These are phyloP conservation scores for Venustampulla echinocandica DNA, from an alignment of 495 filamentous ascomycete genomes.

Conservation along the genomic window DNA sequence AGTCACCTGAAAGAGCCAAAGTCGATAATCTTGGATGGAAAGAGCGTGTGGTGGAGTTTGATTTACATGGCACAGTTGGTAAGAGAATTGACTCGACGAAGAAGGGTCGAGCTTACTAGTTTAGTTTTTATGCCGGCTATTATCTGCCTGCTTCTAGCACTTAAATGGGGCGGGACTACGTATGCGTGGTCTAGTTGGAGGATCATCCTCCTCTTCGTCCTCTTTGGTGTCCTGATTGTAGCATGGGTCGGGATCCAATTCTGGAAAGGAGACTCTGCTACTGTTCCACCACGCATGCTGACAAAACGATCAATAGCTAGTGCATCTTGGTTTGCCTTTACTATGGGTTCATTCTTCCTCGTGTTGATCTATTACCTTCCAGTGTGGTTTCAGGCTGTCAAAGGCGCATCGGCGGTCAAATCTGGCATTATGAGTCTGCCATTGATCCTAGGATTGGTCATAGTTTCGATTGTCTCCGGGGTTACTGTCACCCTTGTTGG, in stretches of 20 bases:
- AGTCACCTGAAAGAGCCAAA: slow-evolving; percentile 29
- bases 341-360: slow-evolving; percentile 56
- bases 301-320: slow-evolving; percentile 55
- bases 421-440: slow-evolving; percentile 73
- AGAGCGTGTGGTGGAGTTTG: slow-evolving; percentile 35
- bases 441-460: slow-evolving; percentile 56
- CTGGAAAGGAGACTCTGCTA: slow-evolving; percentile 57
- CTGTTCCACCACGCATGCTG: slow-evolving; percentile 60
- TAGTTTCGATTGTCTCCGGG: slow-evolving; percentile 53
- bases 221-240: slow-evolving; percentile 54
- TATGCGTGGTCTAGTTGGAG: slow-evolving; percentile 58
- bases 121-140: slow-evolving; percentile 61
- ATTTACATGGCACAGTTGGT: slow-evolving; percentile 62
- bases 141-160: slow-evolving; percentile 63
- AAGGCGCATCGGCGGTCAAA: slow-evolving; percentile 50
- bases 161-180: slow-evolving; percentile 74
- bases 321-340: slow-evolving; percentile 43
- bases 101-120: too few relatives aligned
- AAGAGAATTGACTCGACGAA: too few relatives aligned
- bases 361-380: slow-evolving; percentile 62
- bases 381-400: slow-evolving; percentile 83
- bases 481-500: slow-evolving; percentile 18
- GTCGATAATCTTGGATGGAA: slow-evolving; percentile 10
- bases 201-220: slow-evolving; percentile 60
- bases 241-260: slow-evolving; percentile 54